Evolutionary conservation across 768 basidiomycete species (phyloP), one percentile per base, ranked within the genome.

Genomic region (Collybia nuda): DNA sequence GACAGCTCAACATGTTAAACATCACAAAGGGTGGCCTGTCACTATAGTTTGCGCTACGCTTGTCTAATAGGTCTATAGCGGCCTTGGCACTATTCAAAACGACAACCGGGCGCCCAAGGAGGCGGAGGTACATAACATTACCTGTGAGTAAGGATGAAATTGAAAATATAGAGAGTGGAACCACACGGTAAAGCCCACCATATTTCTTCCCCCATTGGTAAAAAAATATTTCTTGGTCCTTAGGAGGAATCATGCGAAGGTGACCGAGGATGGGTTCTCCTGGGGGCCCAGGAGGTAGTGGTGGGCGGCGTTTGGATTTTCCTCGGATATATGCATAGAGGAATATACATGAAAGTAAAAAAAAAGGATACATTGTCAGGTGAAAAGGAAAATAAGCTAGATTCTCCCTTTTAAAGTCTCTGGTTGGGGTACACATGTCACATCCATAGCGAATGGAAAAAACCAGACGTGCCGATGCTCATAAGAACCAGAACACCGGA

Each of bases 211-310:
- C 60, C 61, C 66, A 65, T 22, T 64, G 48, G 41, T 66, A 60
- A 47, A 68, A 70, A 12, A 57, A 56, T 3, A 60, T 54, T 2
- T 62, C 60, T 40, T 59, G 56, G 29, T 62, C 55, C 15, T 56
- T 50, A 1, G 59, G 21, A 9, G 71, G 73, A 17, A 74, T 64
- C 9, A 62, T 49, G 6, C 69, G 63, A 14, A 68, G 53, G 51
- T 74, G 70, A 6, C 73, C 71, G 12, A 74, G 58, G 42, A 74
- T 35, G 3, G 68, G 67, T 45, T 74, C 69, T 8, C 62, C 58
- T 6, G 70, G 71, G 2, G 70, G 71, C 19, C 73, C 62, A 14
- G 71, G 71, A 5, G 71, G 71, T 2, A 58, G 26, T 5, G 24
- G 24, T 3, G 24, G 24, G 4, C 24, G 24, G 24, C 24, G 24